These are phyloP conservation scores for Crotalaria pallida DNA, from an alignment of 306 rosid species.

Conservation along the genomic window DNA sequence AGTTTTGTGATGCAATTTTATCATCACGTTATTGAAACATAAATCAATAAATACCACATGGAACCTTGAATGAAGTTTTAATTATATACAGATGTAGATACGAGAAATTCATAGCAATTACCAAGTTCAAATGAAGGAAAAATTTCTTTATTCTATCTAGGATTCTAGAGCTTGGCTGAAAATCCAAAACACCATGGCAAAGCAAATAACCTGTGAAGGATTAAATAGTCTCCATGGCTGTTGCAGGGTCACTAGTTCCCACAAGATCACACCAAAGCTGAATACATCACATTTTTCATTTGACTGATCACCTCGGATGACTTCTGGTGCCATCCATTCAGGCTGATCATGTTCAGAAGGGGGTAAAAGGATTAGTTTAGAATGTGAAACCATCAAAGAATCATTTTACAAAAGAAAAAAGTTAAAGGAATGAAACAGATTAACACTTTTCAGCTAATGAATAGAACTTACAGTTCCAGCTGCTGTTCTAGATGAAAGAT, in stretches of 20 bases:
- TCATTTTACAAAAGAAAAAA: background rate
- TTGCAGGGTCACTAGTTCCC: conserved; percentile 88
- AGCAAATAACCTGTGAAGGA: conserved; percentile 68
- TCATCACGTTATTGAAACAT: background rate
- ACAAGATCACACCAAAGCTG: conserved; percentile 93
- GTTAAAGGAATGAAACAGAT: background rate
- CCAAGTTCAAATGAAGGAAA: background rate
- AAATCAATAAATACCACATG: background rate
- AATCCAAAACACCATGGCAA: background rate
- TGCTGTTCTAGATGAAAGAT: conserved; percentile 87
- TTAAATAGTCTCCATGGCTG: conserved; percentile 80
- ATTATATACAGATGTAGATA: background rate
- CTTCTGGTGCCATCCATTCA: conserved; percentile 99
- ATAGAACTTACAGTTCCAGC: conserved; percentile 87
- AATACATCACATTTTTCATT: conserved; percentile 87
- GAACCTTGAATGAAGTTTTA: background rate
- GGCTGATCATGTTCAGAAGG: conserved; percentile 35
- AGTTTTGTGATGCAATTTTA: background rate
- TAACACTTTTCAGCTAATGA: background rate
- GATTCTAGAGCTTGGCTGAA: conserved; percentile 12
- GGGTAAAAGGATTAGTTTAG: background rate
- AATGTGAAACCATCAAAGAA: conserved; percentile 15
- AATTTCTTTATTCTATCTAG: background rate
- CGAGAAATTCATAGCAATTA: background rate
- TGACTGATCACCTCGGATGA: conserved; percentile 79